Evolutionary conservation across 2,329 filamentous ascomycete genomes (phyloP).

Genomic region (Cordyceps sp.): DNA sequence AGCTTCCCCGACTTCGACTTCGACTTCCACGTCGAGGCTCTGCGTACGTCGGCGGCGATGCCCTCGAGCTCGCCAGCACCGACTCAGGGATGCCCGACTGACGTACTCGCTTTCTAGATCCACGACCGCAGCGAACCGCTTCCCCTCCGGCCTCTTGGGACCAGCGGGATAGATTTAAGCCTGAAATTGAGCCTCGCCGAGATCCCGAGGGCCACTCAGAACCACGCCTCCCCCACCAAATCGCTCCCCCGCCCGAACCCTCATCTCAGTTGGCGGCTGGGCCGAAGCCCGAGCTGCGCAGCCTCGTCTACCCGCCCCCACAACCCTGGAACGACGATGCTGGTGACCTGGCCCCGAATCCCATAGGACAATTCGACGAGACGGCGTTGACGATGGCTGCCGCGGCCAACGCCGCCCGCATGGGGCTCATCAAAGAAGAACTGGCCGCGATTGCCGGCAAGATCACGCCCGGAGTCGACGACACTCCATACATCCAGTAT

Average conservation of each 20-base stretch:
- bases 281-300: constrained; percentile 5
- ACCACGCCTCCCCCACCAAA: no score
- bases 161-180: no score
- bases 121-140: no score
- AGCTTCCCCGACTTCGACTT: constrained; percentile 18
- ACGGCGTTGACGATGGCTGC: constrained; percentile 21
- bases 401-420: constrained; percentile 14
- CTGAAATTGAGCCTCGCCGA: not conserved
- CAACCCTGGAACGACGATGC: constrained; percentile 3
- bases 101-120: no score
- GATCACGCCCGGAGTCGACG: constrained; percentile 63
- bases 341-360: constrained; percentile 2
- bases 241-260: constrained; percentile 11
- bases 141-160: no score
- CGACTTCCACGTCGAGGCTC: constrained; percentile 15
- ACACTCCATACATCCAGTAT: constrained; percentile 77
- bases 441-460: constrained; percentile 30
- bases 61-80: not conserved
- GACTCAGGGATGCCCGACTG: no score
- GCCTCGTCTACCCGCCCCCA: constrained; percentile 3
- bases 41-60: constrained; percentile 14
- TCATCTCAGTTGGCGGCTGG: no score
- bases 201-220: no score
- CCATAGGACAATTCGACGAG: constrained; percentile 20
- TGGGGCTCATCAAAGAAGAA: constrained; percentile 31